Evolutionary conservation across 148 eudicot genomes (phyloP).

Genomic region (Arctostaphylos glauca): DNA sequence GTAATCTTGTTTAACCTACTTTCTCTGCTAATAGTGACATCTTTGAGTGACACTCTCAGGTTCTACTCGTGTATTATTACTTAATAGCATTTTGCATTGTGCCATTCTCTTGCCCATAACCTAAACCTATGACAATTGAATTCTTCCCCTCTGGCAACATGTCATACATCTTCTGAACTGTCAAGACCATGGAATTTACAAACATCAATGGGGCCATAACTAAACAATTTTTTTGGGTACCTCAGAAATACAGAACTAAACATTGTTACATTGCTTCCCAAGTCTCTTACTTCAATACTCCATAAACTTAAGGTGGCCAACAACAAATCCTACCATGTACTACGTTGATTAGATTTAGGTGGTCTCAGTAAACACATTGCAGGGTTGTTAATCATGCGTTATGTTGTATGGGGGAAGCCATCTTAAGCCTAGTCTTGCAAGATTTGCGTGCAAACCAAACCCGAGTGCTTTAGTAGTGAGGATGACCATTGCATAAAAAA

Average conservation of each 20-base stretch:
- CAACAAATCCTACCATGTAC: not conserved
- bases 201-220: not conserved
- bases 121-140: not conserved
- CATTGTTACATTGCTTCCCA: not conserved
- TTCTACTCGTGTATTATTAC: not conserved
- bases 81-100: not conserved
- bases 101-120: not conserved
- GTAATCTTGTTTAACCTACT: not conserved
- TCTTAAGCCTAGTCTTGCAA: not conserved
- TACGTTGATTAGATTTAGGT: not conserved
- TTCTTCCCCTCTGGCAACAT: not conserved
- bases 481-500: not conserved
- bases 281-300: not conserved
- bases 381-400: not conserved
- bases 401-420: not conserved
- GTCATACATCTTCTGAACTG: not conserved
- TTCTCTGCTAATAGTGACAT: too few species aligned
- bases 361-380: not conserved
- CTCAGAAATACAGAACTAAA: not conserved
- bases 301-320: not conserved
- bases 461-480: not conserved
- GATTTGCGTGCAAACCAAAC: not conserved
- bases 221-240: not conserved
- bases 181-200: not conserved
- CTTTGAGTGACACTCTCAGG: not conserved